Percentiles rank a stretch among this genome's conserved stretches.
phyloP scores from a whole-genome alignment of 495 filamentous ascomycete species.

The Penicillium ochrochloron region DNA sequence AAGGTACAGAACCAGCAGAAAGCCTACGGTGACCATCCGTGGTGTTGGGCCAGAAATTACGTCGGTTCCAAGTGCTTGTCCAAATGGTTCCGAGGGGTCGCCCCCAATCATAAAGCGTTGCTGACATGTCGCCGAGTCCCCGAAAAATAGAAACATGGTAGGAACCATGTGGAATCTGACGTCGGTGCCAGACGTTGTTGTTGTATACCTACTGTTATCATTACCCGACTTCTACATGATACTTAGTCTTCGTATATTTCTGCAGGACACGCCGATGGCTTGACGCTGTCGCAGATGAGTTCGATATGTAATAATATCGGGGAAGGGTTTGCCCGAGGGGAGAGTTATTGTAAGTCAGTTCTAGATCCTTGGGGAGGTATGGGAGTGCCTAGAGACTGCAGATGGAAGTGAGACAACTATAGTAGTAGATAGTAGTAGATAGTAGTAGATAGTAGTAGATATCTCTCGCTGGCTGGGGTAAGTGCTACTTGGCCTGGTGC shows the following conservation, averaged over 20 bases:
- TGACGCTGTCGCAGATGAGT: conserved; percentile 1
- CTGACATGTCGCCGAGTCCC: conserved; percentile 22
- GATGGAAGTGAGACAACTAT: not conserved
- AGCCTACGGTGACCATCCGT: not conserved
- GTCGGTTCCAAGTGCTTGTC: not conserved
- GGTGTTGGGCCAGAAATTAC: not conserved
- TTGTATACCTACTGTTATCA: not conserved
- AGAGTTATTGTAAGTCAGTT: not conserved
- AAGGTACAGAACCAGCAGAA: too few relatives aligned
- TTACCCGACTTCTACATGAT: not conserved
- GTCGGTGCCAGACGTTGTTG: conserved; percentile 14
- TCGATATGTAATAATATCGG: not conserved
- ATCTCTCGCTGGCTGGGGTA: not conserved
- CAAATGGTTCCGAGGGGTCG: not conserved
- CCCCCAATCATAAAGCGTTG: conserved; percentile 2
- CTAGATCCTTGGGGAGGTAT: not conserved
- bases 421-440: too few relatives aligned
- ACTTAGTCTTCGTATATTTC: not conserved
- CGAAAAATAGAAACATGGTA: conserved; percentile 14
- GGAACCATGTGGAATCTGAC: conserved; percentile 38
- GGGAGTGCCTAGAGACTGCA: not conserved
- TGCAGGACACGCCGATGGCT: not conserved
- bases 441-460: too few relatives aligned
- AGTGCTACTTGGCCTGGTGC: conserved; percentile 2
- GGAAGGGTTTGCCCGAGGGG: not conserved